Percentiles rank a stretch among this genome's conserved stretches.
These are phyloP conservation scores for Saprolegnia diclina DNA, from an alignment of 352 stramenopile species.

Conservation along the genomic window DNA sequence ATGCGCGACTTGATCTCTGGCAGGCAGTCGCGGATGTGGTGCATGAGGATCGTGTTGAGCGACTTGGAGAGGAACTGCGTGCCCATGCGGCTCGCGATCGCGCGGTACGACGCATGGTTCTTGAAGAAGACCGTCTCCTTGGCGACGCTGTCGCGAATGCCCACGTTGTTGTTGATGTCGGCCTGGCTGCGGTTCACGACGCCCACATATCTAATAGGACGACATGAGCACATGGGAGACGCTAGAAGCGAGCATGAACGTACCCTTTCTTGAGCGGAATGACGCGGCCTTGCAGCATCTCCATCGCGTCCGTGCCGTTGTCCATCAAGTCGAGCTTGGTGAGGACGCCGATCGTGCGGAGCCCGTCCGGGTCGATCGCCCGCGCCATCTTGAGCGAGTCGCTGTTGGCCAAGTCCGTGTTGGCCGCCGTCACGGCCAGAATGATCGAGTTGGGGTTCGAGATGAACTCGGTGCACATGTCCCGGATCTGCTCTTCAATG, in stretches of 20 bases:
- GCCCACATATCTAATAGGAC: slow-evolving; percentile 66
- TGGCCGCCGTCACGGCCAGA: slow-evolving; percentile 97
- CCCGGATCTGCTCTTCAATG: slow-evolving; percentile 99
- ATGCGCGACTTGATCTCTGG: slow-evolving; percentile 98
- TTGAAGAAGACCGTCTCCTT: slow-evolving; percentile 98
- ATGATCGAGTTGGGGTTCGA: slow-evolving; percentile 99
- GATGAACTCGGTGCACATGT: slow-evolving; percentile 99
- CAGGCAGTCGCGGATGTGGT: slow-evolving; percentile 98
- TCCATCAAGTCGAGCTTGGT: slow-evolving; percentile 99
- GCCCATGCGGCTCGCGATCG: slow-evolving; percentile 91
- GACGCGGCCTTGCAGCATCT: slow-evolving; percentile 95
- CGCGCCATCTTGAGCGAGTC: slow-evolving; percentile 98
- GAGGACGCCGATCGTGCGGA: slow-evolving; percentile 98
- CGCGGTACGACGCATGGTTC: slow-evolving; percentile 93
- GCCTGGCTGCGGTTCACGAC: slow-evolving; percentile 98
- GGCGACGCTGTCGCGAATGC: slow-evolving; percentile 90
- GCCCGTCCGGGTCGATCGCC: slow-evolving; percentile 87
- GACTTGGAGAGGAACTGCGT: slow-evolving; percentile 94
- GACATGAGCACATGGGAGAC: neutral
- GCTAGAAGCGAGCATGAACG: neutral
- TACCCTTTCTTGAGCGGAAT: slow-evolving; percentile 97
- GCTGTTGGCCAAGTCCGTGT: slow-evolving; percentile 98
- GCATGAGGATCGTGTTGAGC: slow-evolving; percentile 99
- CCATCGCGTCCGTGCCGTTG: slow-evolving; percentile 95
- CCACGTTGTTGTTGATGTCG: slow-evolving; percentile 96